Evolutionary conservation across 495 filamentous ascomycete genomes (phyloP), one percentile per base, ranked within the genome.

Genomic region (Penicillium riverlandense): DNA sequence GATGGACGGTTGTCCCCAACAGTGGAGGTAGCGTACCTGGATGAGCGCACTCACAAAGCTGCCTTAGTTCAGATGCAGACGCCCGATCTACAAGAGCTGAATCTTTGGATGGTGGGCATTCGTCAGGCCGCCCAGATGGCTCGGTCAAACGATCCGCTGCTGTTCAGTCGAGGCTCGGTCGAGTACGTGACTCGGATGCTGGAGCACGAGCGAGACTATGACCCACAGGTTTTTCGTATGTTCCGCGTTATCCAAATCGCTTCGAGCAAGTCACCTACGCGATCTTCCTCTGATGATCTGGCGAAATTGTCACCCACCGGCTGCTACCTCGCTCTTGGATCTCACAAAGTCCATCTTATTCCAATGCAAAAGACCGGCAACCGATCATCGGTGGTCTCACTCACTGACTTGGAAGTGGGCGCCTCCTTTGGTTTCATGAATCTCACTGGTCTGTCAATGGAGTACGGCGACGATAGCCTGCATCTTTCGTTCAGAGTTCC

Each of bases 301-400:
- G 79, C 86, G 13, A 90, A 88, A 45, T 58, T 86, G 41, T 78
- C 76, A 5, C 80, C 84, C 4, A 80, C 76, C 8, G 76, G 85
- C 29, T 95, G 84, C 57, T 96, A 95, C 59, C 77, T 98, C 39
- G 87, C 82, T 0, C 79, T 98, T 54, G 90, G 89, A 12, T 73
- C 85, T 12, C 83, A 92, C 65, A 84, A 88, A 44, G 71, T 95
- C 39, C 84, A 95, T 62, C 55, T 96, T 13, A 76, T 94, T 12
- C 85, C 88, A 34, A 64, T 90, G 46, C 77, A 82, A 11, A 86
- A 82, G 58, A 59, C 61, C 34, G 67, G 62, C 52, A 75, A 68
- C 63, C 79, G 75, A 37, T 63, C 69, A 7, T 82, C 78, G 6
- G 70, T 67, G 41, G 72, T 76, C 12, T 80, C 71, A 10, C 55